Base-by-base conservation (phyloP, 129 eudicot species). In the Silybum marianum region DNA sequence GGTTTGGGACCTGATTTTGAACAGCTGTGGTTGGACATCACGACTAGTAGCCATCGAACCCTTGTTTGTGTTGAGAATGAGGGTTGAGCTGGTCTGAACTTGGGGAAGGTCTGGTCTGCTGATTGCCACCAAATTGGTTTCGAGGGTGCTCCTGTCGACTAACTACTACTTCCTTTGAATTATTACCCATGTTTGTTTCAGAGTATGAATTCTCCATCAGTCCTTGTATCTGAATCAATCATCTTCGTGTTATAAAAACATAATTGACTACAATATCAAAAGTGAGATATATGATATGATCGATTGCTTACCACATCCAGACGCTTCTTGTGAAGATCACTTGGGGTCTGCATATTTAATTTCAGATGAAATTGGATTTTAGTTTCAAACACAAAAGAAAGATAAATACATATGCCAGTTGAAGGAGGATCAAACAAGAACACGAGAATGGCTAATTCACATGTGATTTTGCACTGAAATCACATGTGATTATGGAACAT, bases 281-380 rank as follows among this genome's bases (percentile, higher is more conserved):
- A 44, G 63, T 70, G 58, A 78, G 13, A 44, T 74, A 67, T 26
- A 77, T 70, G 42, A 73, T 69, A 71, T 16, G 69, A 62, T 74
- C 22, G 23, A 58, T 5, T 44, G 79, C 88, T 90, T 68, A 92
- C 98, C 90, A 83, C 87, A 22, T 92, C 94, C 26, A 90, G 87
- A 63, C 97, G 98, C 87, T 88, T 90, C 85, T 88, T 85, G 88
- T 92, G 97, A 46, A 86, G 51, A 72, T 90, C 92, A 84, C 87
- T 89, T 66, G 96, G 80, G 74, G 93, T 83, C 97, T 92, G 97
- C 87, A 86, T 24, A 71, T 71, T 38, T 76, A 14, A 72, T 69
- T 77, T 60, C 71, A 88, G 36, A 28, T 2, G 42, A 82, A 32
- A 32, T 38, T 78, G 34, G 68, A 44, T 75, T 74, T 36, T 70